phyloP scores from a whole-genome alignment of 2,329 filamentous ascomycete genomes.

The Xylaria sp. region DNA sequence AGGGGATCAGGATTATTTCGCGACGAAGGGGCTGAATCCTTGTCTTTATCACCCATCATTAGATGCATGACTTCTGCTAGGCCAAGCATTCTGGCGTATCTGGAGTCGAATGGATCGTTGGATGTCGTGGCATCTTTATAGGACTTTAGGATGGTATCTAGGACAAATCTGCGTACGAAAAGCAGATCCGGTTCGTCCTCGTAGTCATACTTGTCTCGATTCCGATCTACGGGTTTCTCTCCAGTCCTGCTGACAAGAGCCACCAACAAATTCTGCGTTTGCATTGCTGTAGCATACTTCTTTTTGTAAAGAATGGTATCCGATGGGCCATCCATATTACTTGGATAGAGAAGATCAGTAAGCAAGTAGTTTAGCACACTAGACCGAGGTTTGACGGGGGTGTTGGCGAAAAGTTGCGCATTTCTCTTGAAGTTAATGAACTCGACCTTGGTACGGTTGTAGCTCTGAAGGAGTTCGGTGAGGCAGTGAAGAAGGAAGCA shows the following conservation, averaged over 20 bases:
- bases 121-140: conserved; percentile 87
- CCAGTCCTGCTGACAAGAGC: conserved; percentile 87
- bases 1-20: conserved; percentile 43
- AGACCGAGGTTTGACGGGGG: conserved; percentile 91
- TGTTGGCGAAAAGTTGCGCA: conserved; percentile 79
- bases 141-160: conserved; percentile 89
- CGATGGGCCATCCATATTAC: conserved; percentile 68
- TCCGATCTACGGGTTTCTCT: conserved; percentile 69
- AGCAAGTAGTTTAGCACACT: conserved; percentile 93
- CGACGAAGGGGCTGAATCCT: conserved; percentile 52
- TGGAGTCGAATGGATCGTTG: conserved; percentile 78
- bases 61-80: conserved; percentile 91
- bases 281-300: conserved; percentile 80
- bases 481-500: conserved; percentile 94
- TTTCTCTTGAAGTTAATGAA: conserved; percentile 99
- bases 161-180: conserved; percentile 92
- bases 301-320: conserved; percentile 84
- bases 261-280: conserved; percentile 85
- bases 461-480: conserved; percentile 86
- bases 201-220: conserved; percentile 63
- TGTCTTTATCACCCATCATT: conserved; percentile 84
- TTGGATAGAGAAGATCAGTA: conserved; percentile 70
- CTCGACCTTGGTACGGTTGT: conserved; percentile 94
- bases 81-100: conserved; percentile 86
- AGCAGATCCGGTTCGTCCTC: conserved; percentile 84